Percentiles rank a stretch among this genome's conserved stretches.
These are phyloP conservation scores for Suillus plorans DNA, from an alignment of 768 basidiomycete species.

Conservation along the genomic window DNA sequence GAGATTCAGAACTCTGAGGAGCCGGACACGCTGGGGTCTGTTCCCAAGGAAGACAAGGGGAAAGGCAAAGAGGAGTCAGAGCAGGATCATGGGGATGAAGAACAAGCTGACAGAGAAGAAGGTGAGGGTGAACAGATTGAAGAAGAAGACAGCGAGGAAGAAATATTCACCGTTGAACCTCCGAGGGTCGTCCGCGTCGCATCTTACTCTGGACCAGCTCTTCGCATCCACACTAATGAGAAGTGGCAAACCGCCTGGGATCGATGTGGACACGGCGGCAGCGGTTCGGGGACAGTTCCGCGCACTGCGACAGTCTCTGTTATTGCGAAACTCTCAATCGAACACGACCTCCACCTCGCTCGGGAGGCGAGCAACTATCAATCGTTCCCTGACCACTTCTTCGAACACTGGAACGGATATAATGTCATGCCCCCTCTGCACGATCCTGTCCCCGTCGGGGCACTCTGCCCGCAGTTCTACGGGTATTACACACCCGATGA, in stretches of 20 bases:
- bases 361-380: slow-evolving; percentile 30
- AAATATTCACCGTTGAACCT: not conserved
- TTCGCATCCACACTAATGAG: slow-evolving; percentile 18
- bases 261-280: slow-evolving; percentile 6
- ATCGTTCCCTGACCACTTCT: slow-evolving; percentile 26
- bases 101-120: not conserved
- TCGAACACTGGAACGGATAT: slow-evolving; percentile 26
- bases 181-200: not conserved
- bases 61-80: not conserved
- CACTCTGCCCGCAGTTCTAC: slow-evolving; percentile 63
- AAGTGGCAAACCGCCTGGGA: slow-evolving; percentile 11
- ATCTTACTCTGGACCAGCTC: not conserved
- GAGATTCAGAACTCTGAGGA: not conserved
- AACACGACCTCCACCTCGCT: slow-evolving; percentile 37
- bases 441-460: slow-evolving; percentile 45
- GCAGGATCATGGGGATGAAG: not conserved
- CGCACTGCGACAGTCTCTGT: slow-evolving; percentile 40
- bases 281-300: not conserved
- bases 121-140: not conserved
- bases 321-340: slow-evolving; percentile 44
- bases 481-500: slow-evolving; percentile 49
- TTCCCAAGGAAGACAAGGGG: not conserved
- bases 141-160: not conserved
- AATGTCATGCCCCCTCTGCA: slow-evolving; percentile 28
- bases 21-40: not conserved